Conservation (phyloP, 2,329 filamentous ascomycete species). For the Davidsoniella australis region DNA sequence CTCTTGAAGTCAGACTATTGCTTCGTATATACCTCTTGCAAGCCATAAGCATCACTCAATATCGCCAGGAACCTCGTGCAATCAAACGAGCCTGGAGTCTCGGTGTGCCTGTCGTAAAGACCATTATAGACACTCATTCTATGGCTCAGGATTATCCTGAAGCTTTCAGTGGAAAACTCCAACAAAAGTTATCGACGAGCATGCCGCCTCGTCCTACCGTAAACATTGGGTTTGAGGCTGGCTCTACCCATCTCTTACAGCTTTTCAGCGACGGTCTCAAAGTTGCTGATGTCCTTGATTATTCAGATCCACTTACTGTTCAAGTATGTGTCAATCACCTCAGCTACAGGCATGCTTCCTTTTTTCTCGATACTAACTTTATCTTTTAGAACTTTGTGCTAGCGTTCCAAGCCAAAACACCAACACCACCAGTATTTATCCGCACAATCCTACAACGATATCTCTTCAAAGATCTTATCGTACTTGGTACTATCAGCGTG, state of each 20-base stretch:
- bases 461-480: conserved; percentile 54
- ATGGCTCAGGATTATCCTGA: conserved; percentile 41
- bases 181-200: conserved; percentile 80
- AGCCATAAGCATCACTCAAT: conserved; percentile 31
- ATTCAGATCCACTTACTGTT: conserved; percentile 50
- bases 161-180: conserved; percentile 81
- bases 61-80: conserved; percentile 28
- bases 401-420: conserved; percentile 60
- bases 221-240: conserved; percentile 53
- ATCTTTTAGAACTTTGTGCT: conserved; percentile 48
- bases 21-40: conserved; percentile 48
- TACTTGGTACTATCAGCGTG: conserved; percentile 50
- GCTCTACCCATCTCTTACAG: conserved; percentile 49
- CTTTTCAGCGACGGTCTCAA: conserved; percentile 59
- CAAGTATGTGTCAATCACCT: conserved; percentile 30
- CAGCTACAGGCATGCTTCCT: background rate
- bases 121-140: background rate
- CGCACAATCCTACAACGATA: conserved; percentile 63
- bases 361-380: background rate
- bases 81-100: conserved; percentile 32
- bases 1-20: conserved; percentile 46
- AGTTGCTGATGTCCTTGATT: conserved; percentile 49
- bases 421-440: conserved; percentile 69
- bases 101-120: background rate
- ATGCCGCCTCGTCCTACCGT: conserved; percentile 87